phyloP scores from a whole-genome alignment of 306 rosid genomes.

The Quercus glauca region DNA sequence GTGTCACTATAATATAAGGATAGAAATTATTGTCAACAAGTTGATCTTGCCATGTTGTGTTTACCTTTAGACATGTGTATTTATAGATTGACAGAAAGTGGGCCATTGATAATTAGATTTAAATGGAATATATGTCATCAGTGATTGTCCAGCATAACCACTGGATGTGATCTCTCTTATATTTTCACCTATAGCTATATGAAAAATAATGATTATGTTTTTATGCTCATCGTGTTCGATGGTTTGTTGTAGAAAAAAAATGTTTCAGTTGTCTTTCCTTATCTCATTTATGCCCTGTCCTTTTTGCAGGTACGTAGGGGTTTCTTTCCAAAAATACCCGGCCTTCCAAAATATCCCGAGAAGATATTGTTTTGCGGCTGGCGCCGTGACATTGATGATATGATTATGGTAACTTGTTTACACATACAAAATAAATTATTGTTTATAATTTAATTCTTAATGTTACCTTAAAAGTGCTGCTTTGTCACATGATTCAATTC shows the following conservation, averaged over 20 bases:
- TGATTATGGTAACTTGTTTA: conserved; percentile 76
- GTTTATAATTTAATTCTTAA: neutral
- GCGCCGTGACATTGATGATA: conserved; percentile 98
- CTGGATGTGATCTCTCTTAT: neutral
- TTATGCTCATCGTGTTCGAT: neutral
- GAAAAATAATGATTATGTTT: neutral
- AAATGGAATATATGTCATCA: neutral
- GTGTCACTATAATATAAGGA: neutral
- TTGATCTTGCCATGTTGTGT: neutral
- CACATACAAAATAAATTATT: neutral
- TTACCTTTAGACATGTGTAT: neutral
- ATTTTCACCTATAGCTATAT: neutral
- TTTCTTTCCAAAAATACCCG: conserved; percentile 45
- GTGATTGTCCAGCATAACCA: neutral
- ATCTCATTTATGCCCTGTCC: conserved; percentile 21
- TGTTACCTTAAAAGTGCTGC: neutral
- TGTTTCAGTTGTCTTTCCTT: neutral
- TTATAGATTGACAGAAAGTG: neutral
- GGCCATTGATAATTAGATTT: neutral
- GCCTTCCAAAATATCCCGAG: conserved; percentile 90
- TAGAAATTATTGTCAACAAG: neutral
- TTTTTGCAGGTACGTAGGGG: conserved; percentile 57
- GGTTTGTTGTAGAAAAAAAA: neutral
- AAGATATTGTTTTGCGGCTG: conserved; percentile 95
- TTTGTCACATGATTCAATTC: neutral